Base-by-base conservation (phyloP, 2,329 filamentous ascomycete genomes). In the Coniochaeta ligniaria region DNA sequence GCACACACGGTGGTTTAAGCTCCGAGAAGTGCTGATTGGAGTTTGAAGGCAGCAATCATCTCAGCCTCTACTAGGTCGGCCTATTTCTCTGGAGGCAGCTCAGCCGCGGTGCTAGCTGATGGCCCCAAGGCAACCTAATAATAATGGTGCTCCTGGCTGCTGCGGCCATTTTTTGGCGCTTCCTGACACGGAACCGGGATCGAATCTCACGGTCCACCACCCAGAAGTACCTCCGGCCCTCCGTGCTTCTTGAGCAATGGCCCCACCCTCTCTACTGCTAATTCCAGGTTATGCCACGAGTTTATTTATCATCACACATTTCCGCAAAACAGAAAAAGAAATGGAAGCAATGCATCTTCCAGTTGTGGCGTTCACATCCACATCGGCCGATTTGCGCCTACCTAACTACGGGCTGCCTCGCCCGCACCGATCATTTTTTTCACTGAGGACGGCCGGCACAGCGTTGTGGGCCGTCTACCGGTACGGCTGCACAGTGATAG, bases 181-280 rank as follows among this genome's bases (percentile, higher is more conserved):
- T 36, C 31, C 12, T 57, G 31, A 57, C 54, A 57, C 54, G 54
- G 54, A 57, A 31, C 54, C 28, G 54, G 54, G 17, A 35, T 24
- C 16, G 20, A 20, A 20, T 47, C 43, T 47, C 43, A 47, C 43
- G 43, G 24, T 52, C 47, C 47, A 52, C 47, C 47, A 52, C 47
- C 47, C 47, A 52, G 47, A 52, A 52, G 47, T 28, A 52, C 47
- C 47, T 52, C 47, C 47, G 47, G 47, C 47, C 45, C 26, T 52
- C 47, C 47, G 47, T 52, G n/a, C 22, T 14, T 14, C 22, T 22
- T 12, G 17, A 17, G 17, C 47, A 52, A 8, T 22, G 22, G 28
- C 24, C 26, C 47, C 47, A 52, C 47, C 43, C 24, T 24, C 43
- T 47, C 3, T 47, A 20, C 20, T 47, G 43, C 20, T 38, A 14